Evolutionary conservation across 1,139 yeast species (phyloP), one percentile per base, ranked within the genome.

Genomic region (Geotrichum macrosporum): DNA sequence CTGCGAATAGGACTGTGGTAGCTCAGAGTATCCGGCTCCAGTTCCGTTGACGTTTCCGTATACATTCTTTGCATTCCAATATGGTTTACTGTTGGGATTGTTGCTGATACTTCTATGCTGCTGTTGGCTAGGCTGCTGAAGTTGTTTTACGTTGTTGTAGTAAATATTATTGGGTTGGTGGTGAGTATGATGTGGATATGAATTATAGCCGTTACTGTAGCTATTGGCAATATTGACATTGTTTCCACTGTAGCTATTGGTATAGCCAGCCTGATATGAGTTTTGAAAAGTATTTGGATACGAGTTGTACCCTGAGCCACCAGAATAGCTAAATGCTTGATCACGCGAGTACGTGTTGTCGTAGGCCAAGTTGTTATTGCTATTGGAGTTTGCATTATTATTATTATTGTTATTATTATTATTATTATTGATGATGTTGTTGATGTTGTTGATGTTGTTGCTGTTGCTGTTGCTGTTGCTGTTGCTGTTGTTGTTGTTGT

Each of bases 401-500:
- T 12, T 21, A 30, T 35, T 20, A 27, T 21, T 35, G 30, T 5
- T 35, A n/a, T n/a, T n/a, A n/a, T n/a, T n/a, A n/a, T n/a, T n/a
- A n/a, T n/a, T n/a, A n/a, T 24, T 22, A 30, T 13, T 35, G 39
- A 5, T 35, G 29, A 22, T 35, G 10, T 10, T 35, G 39, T 10
- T 3, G 29, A 13, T 30, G 41, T 2, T 5, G 15, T 12, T 24
- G 20, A 10, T 10, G 34, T 24, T n/a, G 5, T 8, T 29, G 15
- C 16, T 19, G 29, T 15, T 35, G 27, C 9, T 24, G 27, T 24
- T 24, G 6, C n/a, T n/a, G n/a, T n/a, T n/a, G n/a, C n/a, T n/a
- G n/a, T n/a, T n/a, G n/a, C n/a, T n/a, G n/a, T n/a, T n/a, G n/a
- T n/a, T n/a, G n/a, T n/a, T n/a, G n/a, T n/a, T n/a, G n/a, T n/a